Base-by-base conservation (phyloP, 805 yeast species). In the Teunomyces aglyptinius region DNA sequence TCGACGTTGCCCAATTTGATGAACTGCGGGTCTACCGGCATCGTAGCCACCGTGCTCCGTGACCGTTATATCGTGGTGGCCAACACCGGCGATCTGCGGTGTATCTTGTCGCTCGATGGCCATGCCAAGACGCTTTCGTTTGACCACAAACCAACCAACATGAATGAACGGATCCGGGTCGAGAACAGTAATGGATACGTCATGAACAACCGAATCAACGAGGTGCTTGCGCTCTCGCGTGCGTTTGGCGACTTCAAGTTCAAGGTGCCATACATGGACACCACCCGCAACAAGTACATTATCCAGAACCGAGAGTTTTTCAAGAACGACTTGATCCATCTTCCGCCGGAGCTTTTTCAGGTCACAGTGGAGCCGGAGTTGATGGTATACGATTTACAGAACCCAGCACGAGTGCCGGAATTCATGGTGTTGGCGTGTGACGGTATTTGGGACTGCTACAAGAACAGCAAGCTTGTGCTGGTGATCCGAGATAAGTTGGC, bases 21-120 rank as follows among this genome's bases (percentile, higher is more conserved):
- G 39, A 66, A 69, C 48, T 71, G 76, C 48, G 77, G 77, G 12
- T 60, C 73, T n/a, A 73, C 77, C 1, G 76, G 71, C 1, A 65
- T 70, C 2, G 56, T 70, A 3, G 51, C 71, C 6, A 52, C 62
- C 3, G 48, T 72, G 15, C 48, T 71, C 5, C 59, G 59, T n/a
- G 55, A 63, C 29, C 54, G 60, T 27, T 68, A 60, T 48, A 66
- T 86, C 11, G 73, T 77, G 18, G 83, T 81, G 10, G 85, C 87
- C 12, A 86, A 86, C 56, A 75, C 87, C 2, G 95, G 95, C 4
- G 95, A 86, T 62, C 85, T 91, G 5, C 70, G 95, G 49, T 77
- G 86, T 49, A 77, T 86, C 5, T 54, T 83, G 38, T 75, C 83
- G 10, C 63, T 73, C 15, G 58, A 68, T 32, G 89, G 89, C 1